Percentiles rank a stretch among this genome's conserved stretches.
Conservation (phyloP, 306 rosid species). For the Mimosa pudica region DNA sequence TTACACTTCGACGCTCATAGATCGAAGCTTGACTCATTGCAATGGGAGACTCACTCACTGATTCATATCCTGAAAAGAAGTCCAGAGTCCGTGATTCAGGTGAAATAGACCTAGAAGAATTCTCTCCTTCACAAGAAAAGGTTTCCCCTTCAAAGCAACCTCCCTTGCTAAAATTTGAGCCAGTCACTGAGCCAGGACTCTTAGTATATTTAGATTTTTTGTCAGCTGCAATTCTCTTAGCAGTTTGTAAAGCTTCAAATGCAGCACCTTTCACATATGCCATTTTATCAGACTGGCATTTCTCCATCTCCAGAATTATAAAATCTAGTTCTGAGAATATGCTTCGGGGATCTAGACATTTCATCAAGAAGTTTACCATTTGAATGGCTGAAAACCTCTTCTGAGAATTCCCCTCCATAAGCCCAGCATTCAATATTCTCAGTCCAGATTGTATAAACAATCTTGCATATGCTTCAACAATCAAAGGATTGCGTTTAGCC, state of each 20-base stretch:
- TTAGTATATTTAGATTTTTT: constrained; percentile 53
- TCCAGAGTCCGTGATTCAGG: constrained; percentile 72
- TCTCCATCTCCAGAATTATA: constrained; percentile 72
- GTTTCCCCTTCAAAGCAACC: constrained; percentile 41
- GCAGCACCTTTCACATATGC: constrained; percentile 86
- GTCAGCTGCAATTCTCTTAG: constrained; percentile 58
- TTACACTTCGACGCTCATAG: constrained; percentile 54
- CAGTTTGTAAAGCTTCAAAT: constrained; percentile 84
- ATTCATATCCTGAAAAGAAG: constrained; percentile 66
- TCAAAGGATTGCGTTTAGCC: constrained; percentile 69
- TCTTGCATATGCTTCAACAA: constrained; percentile 86
- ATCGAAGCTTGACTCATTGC: constrained; percentile 41
- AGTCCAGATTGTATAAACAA: constrained; percentile 71
- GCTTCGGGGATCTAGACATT: constrained; percentile 74
- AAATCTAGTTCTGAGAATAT: constrained; percentile 63
- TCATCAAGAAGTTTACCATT: constrained; percentile 86
- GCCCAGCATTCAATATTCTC: constrained; percentile 55
- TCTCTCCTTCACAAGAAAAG: constrained; percentile 44
- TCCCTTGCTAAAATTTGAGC: constrained; percentile 61
- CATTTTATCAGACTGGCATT: constrained; percentile 77
- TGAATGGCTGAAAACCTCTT: constrained; percentile 72
- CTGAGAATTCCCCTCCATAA: constrained; percentile 72
- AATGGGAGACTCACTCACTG: constrained; percentile 56
- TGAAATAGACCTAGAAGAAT: constrained; percentile 58
- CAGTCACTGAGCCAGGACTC: constrained; percentile 63